Evolutionary conservation across 2,329 filamentous ascomycete genomes (phyloP), one percentile per base, ranked within the genome.

Genomic region (Calonectria pteridis): DNA sequence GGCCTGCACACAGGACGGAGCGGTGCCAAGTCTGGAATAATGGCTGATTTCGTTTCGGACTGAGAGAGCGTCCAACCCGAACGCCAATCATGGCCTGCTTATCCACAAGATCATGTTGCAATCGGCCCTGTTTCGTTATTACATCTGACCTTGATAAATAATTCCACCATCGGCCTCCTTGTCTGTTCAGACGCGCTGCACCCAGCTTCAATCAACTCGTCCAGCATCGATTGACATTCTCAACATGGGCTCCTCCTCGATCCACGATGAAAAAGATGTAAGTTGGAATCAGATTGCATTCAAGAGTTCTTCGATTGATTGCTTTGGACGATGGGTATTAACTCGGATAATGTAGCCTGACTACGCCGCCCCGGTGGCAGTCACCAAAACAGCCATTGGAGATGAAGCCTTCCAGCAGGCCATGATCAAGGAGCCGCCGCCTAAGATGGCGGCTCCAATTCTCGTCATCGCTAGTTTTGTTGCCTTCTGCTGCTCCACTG

Each of bases 391-490:
- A 9, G 77, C 69, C n/a, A 72, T 79, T 23, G 78, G 78, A 70
- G 77, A 80, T 74, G 78, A 80, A 65, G 77, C 74, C 43, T 81
- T 80, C 73, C 79, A 81, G 67, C 75, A 79, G 74, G 80, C 80
- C 46, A 43, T 81, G 80, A 72, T 81, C 67, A 81, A 81, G 78
- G 80, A 81, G 76, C 80, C 80, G 20, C 80, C 80, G 37, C 72
- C 73, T 0, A 79, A 74, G 71, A 23, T 79, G 0, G 77, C 69
- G 0, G 75, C 66, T 16, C 72, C 77, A 0, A 18, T 78, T 37
- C 72, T 82, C 69, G 73, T 82, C 70, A 14, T 78, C 2, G 73
- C 78, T 55, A 78, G 77, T 13, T 50, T 76, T 33, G 78, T 82
- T 6, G 80, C 79, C 6, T 82, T 82, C 72, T 82, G 78, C 71